Conservation (phyloP, 1,284 basidiomycete genomes). For the Heterobasidion irregulare region DNA sequence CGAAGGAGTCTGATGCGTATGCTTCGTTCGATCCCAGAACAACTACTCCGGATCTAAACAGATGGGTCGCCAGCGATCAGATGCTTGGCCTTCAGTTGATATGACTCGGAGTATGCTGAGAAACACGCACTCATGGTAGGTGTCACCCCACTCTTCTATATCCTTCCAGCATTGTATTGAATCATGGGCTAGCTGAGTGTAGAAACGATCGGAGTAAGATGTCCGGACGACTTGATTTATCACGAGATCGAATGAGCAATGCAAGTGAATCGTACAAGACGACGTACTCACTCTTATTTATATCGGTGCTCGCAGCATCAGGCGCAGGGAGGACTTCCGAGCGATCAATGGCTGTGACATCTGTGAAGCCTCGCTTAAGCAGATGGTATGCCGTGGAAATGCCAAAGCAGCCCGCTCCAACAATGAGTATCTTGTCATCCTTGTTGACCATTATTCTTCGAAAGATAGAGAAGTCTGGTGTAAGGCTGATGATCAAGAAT, state of each 20-base stretch:
- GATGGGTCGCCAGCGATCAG: neutral
- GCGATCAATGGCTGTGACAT: constrained; percentile 69
- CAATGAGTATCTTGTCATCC: constrained; percentile 45
- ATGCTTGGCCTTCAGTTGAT: neutral
- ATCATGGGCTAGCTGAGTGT: constrained; percentile 61
- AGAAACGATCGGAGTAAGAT: constrained; percentile 63
- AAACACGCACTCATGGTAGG: constrained; percentile 69
- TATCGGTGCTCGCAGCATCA: constrained; percentile 78
- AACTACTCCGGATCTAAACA: constrained; percentile 51
- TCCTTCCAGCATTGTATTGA: constrained; percentile 70
- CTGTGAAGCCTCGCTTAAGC: constrained; percentile 55
- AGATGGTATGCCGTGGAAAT: constrained; percentile 78
- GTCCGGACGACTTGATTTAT: constrained; percentile 53
- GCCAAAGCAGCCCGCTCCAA: constrained; percentile 85
- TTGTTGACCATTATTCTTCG: constrained; percentile 5
- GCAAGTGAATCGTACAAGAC: neutral
- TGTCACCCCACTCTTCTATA: constrained; percentile 55
- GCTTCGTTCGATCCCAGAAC: constrained; percentile 33
- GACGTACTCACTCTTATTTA: constrained; percentile 66
- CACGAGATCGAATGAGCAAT: neutral
- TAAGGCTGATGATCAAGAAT: no score
- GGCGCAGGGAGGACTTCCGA: constrained; percentile 57
- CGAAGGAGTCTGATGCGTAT: constrained; percentile 42
- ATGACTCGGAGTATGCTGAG: neutral
- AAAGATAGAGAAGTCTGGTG: no score